phyloP scores from a whole-genome alignment of 306 rosid genomes.

The Acacia melanoxylon region DNA sequence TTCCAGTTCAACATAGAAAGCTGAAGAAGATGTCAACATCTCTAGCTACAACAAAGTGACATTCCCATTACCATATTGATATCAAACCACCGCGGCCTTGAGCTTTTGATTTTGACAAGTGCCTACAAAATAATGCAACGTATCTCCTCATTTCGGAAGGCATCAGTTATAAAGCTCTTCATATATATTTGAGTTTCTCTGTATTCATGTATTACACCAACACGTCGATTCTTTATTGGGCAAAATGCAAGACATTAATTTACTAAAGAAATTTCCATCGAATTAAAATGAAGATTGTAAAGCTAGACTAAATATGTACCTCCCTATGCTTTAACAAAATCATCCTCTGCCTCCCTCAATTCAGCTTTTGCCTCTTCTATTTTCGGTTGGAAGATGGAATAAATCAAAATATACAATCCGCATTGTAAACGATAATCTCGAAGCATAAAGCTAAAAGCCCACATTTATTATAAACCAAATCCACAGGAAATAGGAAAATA shows the following conservation, averaged over 20 bases:
- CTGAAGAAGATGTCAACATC: not conserved
- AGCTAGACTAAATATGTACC: slow-evolving; percentile 38
- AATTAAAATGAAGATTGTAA: not conserved
- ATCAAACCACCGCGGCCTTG: not conserved
- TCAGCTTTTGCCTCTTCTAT: slow-evolving; percentile 51
- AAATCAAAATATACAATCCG: slow-evolving; percentile 16
- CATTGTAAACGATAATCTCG: not conserved
- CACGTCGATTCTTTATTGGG: not conserved
- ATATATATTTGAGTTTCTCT: not conserved
- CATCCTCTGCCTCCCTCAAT: slow-evolving; percentile 75
- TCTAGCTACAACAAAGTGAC: not conserved
- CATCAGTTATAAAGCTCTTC: not conserved
- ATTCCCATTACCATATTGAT: slow-evolving; percentile 2
- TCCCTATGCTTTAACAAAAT: slow-evolving; percentile 71
- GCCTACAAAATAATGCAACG: slow-evolving; percentile 2
- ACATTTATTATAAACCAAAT: slow-evolving; percentile 11
- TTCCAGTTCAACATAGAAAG: not conserved
- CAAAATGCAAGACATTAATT: not conserved
- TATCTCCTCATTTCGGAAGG: not conserved
- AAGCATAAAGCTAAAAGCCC: slow-evolving; percentile 37
- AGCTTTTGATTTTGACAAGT: not conserved
- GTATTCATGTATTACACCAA: not conserved
- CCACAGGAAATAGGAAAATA: not conserved
- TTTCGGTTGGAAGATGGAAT: slow-evolving; percentile 39
- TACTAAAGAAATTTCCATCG: no score